Conservation (phyloP, 768 basidiomycete genomes). For the Cantharellus cinnabarinus region DNA sequence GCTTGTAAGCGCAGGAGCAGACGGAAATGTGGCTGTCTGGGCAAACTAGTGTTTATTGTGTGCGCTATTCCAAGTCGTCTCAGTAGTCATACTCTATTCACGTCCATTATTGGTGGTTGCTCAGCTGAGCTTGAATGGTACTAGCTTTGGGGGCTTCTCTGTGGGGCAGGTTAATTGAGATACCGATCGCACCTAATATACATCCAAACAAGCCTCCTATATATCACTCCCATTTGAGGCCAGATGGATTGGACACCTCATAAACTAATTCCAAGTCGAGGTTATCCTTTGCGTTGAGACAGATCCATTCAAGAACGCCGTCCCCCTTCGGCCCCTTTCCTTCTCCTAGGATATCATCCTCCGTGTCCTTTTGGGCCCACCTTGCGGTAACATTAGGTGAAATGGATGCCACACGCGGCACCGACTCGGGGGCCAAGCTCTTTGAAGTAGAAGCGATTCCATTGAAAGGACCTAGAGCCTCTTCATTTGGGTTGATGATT, state of each 20-base stretch:
- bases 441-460: neutral
- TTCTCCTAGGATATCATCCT: constrained; percentile 4
- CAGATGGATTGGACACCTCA: constrained; percentile 27
- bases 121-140: no score
- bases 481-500: constrained; percentile 5
- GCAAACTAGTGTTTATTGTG: constrained; percentile 3
- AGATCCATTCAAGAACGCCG: constrained; percentile 36
- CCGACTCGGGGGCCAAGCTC: no score
- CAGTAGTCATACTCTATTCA: no score
- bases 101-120: no score
- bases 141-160: no score
- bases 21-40: constrained; percentile 79
- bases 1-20: constrained; percentile 83
- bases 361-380: constrained; percentile 13
- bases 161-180: no score
- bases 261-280: constrained; percentile 28
- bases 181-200: no score
- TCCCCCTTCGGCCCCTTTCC: constrained; percentile 11
- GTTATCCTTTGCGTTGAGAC: constrained; percentile 23
- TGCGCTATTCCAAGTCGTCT: no score
- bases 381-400: constrained; percentile 18
- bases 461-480: neutral
- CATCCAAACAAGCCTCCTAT: no score
- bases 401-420: neutral
- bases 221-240: no score